A percentile compares a stretch with the other conserved stretches of the same genome.
Evolutionary conservation across 805 yeast genomes (phyloP).

Genomic region (Kodamaea restingae): DNA sequence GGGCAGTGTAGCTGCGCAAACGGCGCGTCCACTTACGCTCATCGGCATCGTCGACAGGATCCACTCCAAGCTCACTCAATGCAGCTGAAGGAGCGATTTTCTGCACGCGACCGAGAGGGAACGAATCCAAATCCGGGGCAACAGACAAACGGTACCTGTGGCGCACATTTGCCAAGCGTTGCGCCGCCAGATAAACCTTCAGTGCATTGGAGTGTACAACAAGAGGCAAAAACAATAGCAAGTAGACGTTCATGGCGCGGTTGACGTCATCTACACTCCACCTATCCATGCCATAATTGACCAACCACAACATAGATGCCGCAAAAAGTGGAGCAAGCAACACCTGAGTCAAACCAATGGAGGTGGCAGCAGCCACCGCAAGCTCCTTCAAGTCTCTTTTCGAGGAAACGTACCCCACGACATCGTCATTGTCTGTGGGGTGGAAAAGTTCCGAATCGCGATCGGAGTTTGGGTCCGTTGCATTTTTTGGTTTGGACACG

Average conservation of each 20-base stretch:
- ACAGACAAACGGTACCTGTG: conserved; percentile 42
- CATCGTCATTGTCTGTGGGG: conserved; percentile 22
- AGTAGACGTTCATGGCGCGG: conserved; percentile 30
- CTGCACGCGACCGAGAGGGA: conserved; percentile 37
- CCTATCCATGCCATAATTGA: conserved; percentile 35
- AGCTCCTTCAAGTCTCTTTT: conserved; percentile 9
- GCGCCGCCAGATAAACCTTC: neutral
- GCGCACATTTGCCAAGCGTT: conserved; percentile 16
- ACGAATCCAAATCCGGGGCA: conserved; percentile 31
- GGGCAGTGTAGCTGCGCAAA: conserved; percentile 8
- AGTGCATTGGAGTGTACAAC: conserved; percentile 26
- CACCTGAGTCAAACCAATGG: conserved; percentile 24
- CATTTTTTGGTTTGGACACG: conserved; percentile 21
- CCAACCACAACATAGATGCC: conserved; percentile 31
- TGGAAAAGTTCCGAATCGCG: conserved; percentile 15
- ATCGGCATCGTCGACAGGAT: conserved; percentile 2
- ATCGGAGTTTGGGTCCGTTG: conserved; percentile 20
- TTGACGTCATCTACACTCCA: conserved; percentile 28
- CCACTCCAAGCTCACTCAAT: conserved; percentile 6
- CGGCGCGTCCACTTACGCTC: conserved; percentile 1
- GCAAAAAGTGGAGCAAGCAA: conserved; percentile 43
- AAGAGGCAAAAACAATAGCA: conserved; percentile 28
- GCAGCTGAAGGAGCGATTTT: conserved; percentile 16
- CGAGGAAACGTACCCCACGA: conserved; percentile 11
- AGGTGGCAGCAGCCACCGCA: conserved; percentile 5